A percentile compares a stretch with the other conserved stretches of the same genome.
Evolutionary conservation across 441 rosid species (phyloP).

Genomic region (Iberis amara): DNA sequence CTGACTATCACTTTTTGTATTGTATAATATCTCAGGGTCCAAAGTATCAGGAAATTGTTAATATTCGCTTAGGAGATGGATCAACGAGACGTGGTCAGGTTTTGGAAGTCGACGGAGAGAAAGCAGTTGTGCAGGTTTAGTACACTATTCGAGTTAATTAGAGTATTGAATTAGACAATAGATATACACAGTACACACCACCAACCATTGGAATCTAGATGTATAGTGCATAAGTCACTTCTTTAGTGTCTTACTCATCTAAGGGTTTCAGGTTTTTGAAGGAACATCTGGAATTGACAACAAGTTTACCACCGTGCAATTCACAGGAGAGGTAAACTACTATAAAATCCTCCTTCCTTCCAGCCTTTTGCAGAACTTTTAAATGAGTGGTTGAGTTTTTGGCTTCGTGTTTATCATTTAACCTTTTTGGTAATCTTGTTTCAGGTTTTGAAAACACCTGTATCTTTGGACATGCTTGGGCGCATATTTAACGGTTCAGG

Average conservation of each 20-base stretch:
- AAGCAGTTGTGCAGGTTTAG: slow-evolving; percentile 52
- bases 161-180: not conserved
- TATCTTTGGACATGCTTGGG: slow-evolving; percentile 97
- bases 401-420: no score
- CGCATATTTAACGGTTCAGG: slow-evolving; percentile 99
- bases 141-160: not conserved
- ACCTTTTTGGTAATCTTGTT: no score
- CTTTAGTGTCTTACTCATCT: slow-evolving; percentile 1
- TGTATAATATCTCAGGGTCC: slow-evolving; percentile 36
- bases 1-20: not conserved
- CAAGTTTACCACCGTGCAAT: slow-evolving; percentile 57
- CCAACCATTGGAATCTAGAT: not conserved
- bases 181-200: no score
- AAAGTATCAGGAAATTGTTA: slow-evolving; percentile 53
- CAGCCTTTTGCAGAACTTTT: not conserved
- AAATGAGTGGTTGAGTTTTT: no score
- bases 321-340: slow-evolving; percentile 38
- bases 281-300: slow-evolving; percentile 65
- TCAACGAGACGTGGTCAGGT: slow-evolving; percentile 48
- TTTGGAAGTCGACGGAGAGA: slow-evolving; percentile 43
- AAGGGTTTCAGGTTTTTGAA: slow-evolving; percentile 45
- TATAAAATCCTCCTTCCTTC: not conserved
- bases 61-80: slow-evolving; percentile 49
- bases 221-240: not conserved
- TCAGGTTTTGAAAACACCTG: slow-evolving; percentile 94